Evolutionary conservation across 345 rosid species (phyloP).

Genomic region (Anastatica hierochuntica): DNA sequence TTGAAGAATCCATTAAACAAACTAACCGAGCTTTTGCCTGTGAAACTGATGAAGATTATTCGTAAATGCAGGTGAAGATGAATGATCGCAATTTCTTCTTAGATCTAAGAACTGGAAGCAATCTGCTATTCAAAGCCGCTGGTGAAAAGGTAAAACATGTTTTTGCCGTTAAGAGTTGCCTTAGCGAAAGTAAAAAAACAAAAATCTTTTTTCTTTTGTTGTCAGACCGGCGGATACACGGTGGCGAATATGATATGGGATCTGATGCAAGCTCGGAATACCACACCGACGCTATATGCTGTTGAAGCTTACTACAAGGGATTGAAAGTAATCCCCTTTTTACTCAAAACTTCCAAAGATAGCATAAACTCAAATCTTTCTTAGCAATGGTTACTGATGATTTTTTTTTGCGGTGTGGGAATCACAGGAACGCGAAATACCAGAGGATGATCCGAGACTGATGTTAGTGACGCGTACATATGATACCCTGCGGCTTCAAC

Average conservation of each 20-base stretch:
- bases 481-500: slow-evolving; percentile 32
- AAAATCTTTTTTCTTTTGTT: background rate
- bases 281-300: slow-evolving; percentile 34
- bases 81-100: slow-evolving; percentile 44
- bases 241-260: slow-evolving; percentile 89
- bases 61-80: slow-evolving; percentile 51
- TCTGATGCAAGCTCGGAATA: slow-evolving; percentile 62
- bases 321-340: slow-evolving; percentile 69
- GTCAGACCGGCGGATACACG: slow-evolving; percentile 79
- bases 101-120: slow-evolving; percentile 50
- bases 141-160: slow-evolving; percentile 61
- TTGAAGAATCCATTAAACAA: background rate
- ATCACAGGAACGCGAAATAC: slow-evolving; percentile 65
- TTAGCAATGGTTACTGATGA: background rate
- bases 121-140: slow-evolving; percentile 68
- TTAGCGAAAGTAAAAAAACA: background rate
- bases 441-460: slow-evolving; percentile 72
- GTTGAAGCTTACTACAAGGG: slow-evolving; percentile 87
- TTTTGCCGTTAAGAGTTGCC: background rate
- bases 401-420: background rate
- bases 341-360: background rate
- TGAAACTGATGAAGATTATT: background rate
- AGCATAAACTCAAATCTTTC: background rate
- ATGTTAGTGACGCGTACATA: slow-evolving; percentile 40
- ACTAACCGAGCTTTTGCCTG: background rate